These are phyloP conservation scores for Kwoniella newhampshirensis DNA, from an alignment of 768 basidiomycete genomes.

Conservation along the genomic window DNA sequence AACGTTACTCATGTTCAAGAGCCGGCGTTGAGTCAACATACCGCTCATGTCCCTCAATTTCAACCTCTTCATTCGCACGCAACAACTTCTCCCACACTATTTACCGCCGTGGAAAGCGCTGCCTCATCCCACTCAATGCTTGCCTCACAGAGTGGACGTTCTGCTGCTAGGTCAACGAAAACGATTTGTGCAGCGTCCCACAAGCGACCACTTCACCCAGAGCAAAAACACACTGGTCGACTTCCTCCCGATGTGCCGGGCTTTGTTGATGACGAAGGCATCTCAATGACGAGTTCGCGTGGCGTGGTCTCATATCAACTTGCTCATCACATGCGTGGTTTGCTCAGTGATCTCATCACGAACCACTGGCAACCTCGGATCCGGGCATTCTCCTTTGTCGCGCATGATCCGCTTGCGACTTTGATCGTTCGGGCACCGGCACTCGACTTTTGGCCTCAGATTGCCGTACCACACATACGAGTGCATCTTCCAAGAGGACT, in stretches of 20 bases:
- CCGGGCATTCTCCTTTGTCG: slow-evolving; percentile 37
- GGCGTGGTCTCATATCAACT: slow-evolving; percentile 11
- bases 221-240: too few relatives aligned
- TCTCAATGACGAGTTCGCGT: background rate
- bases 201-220: too few relatives aligned
- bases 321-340: slow-evolving; percentile 22
- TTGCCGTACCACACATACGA: slow-evolving; percentile 33
- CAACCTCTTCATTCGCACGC: too few relatives aligned
- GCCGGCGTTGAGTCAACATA: too few relatives aligned
- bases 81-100: too few relatives aligned
- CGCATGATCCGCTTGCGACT: slow-evolving; percentile 35
- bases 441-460: slow-evolving; percentile 35
- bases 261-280: background rate
- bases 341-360: slow-evolving; percentile 17
- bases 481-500: slow-evolving; percentile 36
- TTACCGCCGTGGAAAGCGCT: too few relatives aligned
- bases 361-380: slow-evolving; percentile 29
- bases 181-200: too few relatives aligned
- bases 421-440: slow-evolving; percentile 30
- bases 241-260: background rate
- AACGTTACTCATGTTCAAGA: too few relatives aligned
- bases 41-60: too few relatives aligned
- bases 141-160: too few relatives aligned
- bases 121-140: too few relatives aligned
- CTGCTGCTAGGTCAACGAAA: too few relatives aligned